Percentiles rank a stretch among this genome's conserved stretches.
Evolutionary conservation across 2,329 filamentous ascomycete species (phyloP).

Genomic region (Dissoconium aciculare): DNA sequence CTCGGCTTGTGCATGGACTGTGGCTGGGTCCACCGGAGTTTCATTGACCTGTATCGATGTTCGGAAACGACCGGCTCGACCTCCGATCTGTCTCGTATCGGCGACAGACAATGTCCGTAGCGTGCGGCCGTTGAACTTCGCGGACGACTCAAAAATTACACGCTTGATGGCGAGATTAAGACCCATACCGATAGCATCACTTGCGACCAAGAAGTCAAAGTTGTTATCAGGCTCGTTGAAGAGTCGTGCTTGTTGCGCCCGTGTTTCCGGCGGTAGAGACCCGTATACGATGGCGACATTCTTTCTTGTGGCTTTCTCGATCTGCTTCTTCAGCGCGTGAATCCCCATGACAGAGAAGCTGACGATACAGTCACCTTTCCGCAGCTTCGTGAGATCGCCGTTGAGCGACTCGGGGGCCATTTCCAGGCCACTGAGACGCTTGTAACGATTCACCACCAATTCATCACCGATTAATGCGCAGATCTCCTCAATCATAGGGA

Average conservation of each 20-base stretch:
- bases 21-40: no score
- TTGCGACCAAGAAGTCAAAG: conserved; percentile 87
- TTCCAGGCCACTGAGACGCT: conserved; percentile 65
- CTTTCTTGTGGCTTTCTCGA: conserved; percentile 60
- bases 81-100: conserved; percentile 88
- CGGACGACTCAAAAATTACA: conserved; percentile 66
- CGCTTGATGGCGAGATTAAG: conserved; percentile 81
- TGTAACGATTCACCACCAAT: conserved; percentile 65
- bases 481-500: conserved; percentile 62
- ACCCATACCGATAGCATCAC: conserved; percentile 94
- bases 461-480: conserved; percentile 70
- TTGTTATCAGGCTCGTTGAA: conserved; percentile 95
- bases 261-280: conserved; percentile 76
- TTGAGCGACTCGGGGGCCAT: conserved; percentile 49
- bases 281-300: conserved; percentile 91
- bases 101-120: conserved; percentile 49
- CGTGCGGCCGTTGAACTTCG: conserved; percentile 52
- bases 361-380: conserved; percentile 85
- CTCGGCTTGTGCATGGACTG: conserved; percentile 18
- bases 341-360: conserved; percentile 71
- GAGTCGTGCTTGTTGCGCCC: conserved; percentile 74
- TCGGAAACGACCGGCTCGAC: conserved; percentile 75
- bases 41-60: conserved; percentile 43
- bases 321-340: conserved; percentile 61
- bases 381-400: conserved; percentile 49